These are phyloP conservation scores for Globisporangium nagaii DNA, from an alignment of 352 stramenopile species.

Conservation along the genomic window DNA sequence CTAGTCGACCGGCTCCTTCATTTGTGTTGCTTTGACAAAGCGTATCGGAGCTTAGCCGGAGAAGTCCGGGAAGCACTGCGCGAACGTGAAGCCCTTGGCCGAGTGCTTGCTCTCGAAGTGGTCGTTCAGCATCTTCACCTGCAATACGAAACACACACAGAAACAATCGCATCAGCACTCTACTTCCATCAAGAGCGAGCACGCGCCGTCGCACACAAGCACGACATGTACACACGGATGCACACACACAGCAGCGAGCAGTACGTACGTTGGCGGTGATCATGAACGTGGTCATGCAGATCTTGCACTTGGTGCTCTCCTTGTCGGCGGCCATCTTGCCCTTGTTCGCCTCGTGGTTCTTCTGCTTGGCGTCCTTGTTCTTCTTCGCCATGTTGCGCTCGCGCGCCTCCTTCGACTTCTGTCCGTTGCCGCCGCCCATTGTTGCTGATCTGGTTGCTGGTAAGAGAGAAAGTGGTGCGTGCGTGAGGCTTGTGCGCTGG, in stretches of 20 bases:
- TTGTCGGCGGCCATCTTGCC: conserved; percentile 82
- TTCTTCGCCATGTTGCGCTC: conserved; percentile 85
- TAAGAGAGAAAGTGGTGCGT: not conserved
- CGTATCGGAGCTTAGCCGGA: not conserved
- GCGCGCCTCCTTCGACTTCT: conserved; percentile 76
- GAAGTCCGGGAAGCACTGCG: conserved; percentile 16
- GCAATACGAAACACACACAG: not conserved
- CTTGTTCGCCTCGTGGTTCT: conserved; percentile 75
- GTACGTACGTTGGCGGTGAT: conserved; percentile 70
- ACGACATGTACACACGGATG: not conserved
- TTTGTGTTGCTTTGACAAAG: too few relatives aligned
- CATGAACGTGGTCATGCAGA: conserved; percentile 86
- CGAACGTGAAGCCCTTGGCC: conserved; percentile 67
- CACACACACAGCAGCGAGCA: not conserved
- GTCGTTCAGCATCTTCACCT: conserved; percentile 69
- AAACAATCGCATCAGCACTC: not conserved
- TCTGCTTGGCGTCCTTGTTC: conserved; percentile 73
- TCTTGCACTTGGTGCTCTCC: conserved; percentile 80
- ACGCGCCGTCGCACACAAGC: not conserved
- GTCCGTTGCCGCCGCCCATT: conserved; percentile 82
- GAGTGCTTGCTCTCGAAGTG: conserved; percentile 81
- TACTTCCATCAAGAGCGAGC: not conserved
- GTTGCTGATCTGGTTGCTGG: conserved; percentile 6
- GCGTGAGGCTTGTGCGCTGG: not conserved
- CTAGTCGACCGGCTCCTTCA: too few relatives aligned